Conservation (phyloP, 2,329 filamentous ascomycete species). For the Clonostachys solani region DNA sequence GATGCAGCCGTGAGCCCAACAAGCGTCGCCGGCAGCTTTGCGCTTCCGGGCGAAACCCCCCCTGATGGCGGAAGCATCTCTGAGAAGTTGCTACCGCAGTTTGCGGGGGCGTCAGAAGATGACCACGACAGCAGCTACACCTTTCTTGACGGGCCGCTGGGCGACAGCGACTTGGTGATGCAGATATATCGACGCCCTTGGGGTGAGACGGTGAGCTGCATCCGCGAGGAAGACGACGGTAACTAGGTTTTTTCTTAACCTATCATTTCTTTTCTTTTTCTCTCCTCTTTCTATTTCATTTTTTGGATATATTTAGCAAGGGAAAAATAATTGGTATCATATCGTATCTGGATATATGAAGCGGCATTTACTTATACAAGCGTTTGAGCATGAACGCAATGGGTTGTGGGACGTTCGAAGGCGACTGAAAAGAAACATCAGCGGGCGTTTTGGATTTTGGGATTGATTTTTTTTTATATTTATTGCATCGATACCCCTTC, state of each 20-base stretch:
- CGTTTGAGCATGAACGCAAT: too few relatives aligned
- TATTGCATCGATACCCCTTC: not conserved
- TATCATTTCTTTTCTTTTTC: too few relatives aligned
- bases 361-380: too few relatives aligned
- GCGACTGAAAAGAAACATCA: too few relatives aligned
- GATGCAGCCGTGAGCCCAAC: constrained; percentile 28
- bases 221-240: constrained; percentile 25
- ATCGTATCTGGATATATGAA: too few relatives aligned
- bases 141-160: constrained; percentile 19
- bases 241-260: not conserved
- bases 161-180: constrained; percentile 26
- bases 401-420: too few relatives aligned
- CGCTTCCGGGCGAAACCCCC: constrained; percentile 27
- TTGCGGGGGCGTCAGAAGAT: constrained; percentile 5
- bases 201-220: constrained; percentile 24
- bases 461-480: not conserved
- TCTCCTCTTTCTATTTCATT: too few relatives aligned
- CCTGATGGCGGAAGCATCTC: constrained; percentile 26
- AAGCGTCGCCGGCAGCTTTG: constrained; percentile 26
- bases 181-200: constrained; percentile 25
- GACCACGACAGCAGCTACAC: constrained; percentile 21
- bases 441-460: too few relatives aligned
- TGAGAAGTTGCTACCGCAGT: constrained; percentile 8
- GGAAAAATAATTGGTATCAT: too few relatives aligned
- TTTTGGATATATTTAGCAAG: too few relatives aligned